phyloP scores from a whole-genome alignment of 2,329 filamentous ascomycete species.

The Pestalotiopsis sp. region DNA sequence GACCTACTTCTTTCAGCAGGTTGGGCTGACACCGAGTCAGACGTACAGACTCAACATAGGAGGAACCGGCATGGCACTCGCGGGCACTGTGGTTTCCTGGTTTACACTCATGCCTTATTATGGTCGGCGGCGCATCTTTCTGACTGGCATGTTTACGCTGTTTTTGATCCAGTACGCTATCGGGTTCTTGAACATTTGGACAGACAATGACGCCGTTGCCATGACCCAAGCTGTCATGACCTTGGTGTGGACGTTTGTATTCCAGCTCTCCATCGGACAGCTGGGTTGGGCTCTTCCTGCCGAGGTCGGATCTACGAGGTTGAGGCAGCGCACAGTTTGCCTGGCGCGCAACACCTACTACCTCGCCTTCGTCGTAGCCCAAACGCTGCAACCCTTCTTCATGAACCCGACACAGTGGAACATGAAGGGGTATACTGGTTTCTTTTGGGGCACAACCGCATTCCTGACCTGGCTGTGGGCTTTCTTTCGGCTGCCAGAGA shows the following conservation, averaged over 20 bases:
- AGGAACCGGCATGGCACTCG: constrained; percentile 9
- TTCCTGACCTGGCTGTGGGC: constrained; percentile 49
- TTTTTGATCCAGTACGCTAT: constrained; percentile 15
- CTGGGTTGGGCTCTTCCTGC: constrained; percentile 9
- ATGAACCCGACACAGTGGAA: constrained; percentile 40
- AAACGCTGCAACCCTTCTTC: constrained; percentile 12
- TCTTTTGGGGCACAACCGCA: constrained; percentile 45
- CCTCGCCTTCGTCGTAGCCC: constrained; percentile 9
- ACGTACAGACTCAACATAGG: constrained; percentile 16
- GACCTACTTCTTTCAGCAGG: constrained; percentile 33
- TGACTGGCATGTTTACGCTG: constrained; percentile 14
- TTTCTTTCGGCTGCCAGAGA: constrained; percentile 55
- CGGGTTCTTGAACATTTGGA: constrained; percentile 13
- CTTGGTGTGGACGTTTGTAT: constrained; percentile 11
- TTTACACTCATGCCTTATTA: constrained; percentile 15
- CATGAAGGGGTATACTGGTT: constrained; percentile 43
- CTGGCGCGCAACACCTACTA: constrained; percentile 12
- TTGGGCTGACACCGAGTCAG: constrained; percentile 21
- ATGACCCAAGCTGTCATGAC: constrained; percentile 11
- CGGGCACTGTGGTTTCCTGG: constrained; percentile 15
- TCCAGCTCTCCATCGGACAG: constrained; percentile 13
- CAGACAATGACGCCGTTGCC: constrained; percentile 1
- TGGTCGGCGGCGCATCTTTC: constrained; percentile 16
- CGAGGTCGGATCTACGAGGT: constrained; percentile 6
- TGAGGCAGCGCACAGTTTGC: constrained; percentile 10